Evolutionary conservation across 176 grass and related monocot species (phyloP).

Genomic region (Aegilops tauschii): DNA sequence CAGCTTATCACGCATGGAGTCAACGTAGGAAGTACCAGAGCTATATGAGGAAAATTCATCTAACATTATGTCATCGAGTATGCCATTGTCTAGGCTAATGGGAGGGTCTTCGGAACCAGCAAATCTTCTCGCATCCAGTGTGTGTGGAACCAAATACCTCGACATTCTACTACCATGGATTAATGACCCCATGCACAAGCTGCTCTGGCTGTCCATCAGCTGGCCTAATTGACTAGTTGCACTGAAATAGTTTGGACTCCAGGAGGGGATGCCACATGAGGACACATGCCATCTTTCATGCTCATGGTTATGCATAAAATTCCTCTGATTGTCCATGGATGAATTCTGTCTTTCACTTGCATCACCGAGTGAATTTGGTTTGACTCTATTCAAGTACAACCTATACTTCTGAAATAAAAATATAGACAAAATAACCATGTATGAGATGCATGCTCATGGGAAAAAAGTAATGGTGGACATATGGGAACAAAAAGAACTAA

Average conservation of each 20-base stretch:
- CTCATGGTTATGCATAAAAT: constrained; percentile 24
- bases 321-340: neutral
- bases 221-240: constrained; percentile 6
- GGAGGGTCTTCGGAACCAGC: neutral
- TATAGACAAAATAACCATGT: neutral
- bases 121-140: neutral
- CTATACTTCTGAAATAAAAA: constrained; percentile 68
- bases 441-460: constrained; percentile 30
- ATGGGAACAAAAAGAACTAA: neutral
- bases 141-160: neutral
- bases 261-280: neutral
- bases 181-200: neutral
- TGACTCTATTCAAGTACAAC: constrained; percentile 43
- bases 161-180: neutral
- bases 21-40: neutral
- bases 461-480: neutral
- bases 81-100: constrained; percentile 3
- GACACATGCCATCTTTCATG: constrained; percentile 13
- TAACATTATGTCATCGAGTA: neutral
- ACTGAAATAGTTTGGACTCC: neutral
- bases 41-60: neutral
- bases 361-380: neutral
- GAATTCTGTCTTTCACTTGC: constrained; percentile 10
- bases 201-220: neutral
- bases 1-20: neutral